Evolutionary conservation across 768 basidiomycete genomes (phyloP).

Genomic region (Cystobasidium ongulense): DNA sequence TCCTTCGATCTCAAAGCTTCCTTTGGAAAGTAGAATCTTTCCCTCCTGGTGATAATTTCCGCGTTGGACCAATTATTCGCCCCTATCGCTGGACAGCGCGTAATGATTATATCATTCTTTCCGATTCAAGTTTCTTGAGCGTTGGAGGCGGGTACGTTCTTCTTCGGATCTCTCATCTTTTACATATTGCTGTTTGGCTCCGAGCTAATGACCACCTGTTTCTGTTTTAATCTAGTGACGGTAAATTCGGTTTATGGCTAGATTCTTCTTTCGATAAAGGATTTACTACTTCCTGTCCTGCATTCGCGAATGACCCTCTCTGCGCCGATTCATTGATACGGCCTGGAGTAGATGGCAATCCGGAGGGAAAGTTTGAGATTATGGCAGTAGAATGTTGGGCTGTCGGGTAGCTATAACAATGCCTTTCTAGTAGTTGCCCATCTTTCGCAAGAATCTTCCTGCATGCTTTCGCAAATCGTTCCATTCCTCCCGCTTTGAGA

Average conservation of each 20-base stretch:
- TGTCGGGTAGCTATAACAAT: conserved; percentile 5
- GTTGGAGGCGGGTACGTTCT: conserved; percentile 80
- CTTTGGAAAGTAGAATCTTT: conserved; percentile 54
- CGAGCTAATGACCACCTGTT: conserved; percentile 16
- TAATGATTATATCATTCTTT: conserved; percentile 83
- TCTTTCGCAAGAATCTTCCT: no score
- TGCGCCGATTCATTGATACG: not conserved
- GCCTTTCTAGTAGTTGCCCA: no score
- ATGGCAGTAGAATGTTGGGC: conserved; percentile 29
- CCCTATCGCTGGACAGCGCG: conserved; percentile 76
- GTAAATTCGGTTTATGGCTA: conserved; percentile 78
- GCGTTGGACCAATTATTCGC: conserved; percentile 47
- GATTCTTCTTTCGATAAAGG: conserved; percentile 73
- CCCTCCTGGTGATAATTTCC: conserved; percentile 32
- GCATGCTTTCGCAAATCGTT: no score
- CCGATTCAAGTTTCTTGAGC: conserved; percentile 68
- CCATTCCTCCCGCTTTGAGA: no score
- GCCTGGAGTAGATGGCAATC: not conserved
- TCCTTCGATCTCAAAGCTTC: conserved; percentile 55
- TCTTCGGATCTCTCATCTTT: not conserved
- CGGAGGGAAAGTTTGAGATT: conserved; percentile 32
- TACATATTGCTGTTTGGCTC: not conserved
- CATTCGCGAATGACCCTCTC: conserved; percentile 65
- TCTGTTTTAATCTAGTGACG: conserved; percentile 54
- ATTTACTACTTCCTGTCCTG: conserved; percentile 72